Evolutionary conservation across 2,329 filamentous ascomycete genomes (phyloP), one percentile per base, ranked within the genome.

Genomic region (Ophiobolus disseminans): DNA sequence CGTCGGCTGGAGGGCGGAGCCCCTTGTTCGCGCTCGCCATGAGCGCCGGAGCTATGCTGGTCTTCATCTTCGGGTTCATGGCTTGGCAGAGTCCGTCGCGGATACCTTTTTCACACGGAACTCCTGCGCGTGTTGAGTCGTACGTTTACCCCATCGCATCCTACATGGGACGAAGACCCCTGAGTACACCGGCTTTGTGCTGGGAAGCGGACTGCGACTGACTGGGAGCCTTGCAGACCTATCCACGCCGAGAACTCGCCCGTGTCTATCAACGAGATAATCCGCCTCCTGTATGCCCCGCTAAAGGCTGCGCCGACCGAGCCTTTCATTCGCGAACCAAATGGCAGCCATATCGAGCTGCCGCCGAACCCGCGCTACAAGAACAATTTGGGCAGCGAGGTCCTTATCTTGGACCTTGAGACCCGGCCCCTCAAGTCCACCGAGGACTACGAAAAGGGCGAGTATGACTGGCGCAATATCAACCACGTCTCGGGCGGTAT

Each of bases 401-500:
- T 73, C 9, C 44, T 71, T 39, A 66, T 73, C 7, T 42, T 73
- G 10, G 71, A 73, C 45, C 54, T 73, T 13, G 71, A 73, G 49
- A 73, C 71, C 11, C 58, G 71, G 9, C 61, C 60, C 9, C 59
- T 73, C 8, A 42, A 66, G 40, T 70, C 66, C 3, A 68, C 64
- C n/a, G 63, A 63, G 16, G 62, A 55, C 35, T 71, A 57, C 42
- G 50, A 63, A n/a, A 60, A 62, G 22, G 68, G 68, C 52, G 54
- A 65, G 20, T 72, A 62, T 42, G 64, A 71, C 40, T 73, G 70
- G 70, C 63, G 64, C 51, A 69, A 68, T 50, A 58, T 73, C 46
- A 63, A 70, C 39, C 67, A 71, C 53, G 68, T 72, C 17, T 68
- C 66, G 10, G 68, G 63, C 22, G 70, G 70, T 14, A 60, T 73